Base-by-base conservation (phyloP, 2,329 filamentous ascomycete genomes). In the Stagonosporopsis vannaccii region DNA sequence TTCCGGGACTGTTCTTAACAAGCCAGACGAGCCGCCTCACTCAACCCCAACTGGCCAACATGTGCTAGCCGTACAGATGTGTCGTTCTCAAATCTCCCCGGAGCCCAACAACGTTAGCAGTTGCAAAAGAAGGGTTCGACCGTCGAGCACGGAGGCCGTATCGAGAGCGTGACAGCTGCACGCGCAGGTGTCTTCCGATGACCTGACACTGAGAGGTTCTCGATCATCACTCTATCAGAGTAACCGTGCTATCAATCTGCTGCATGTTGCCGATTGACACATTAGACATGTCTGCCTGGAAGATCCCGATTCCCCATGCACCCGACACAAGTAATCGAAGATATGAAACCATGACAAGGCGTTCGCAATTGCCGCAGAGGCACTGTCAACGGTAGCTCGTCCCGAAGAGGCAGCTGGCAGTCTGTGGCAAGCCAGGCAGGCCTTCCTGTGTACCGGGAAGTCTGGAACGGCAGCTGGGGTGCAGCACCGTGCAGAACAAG, bases 401-500 rank as follows among this genome's bases (percentile, higher is more conserved):
- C 67, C 64, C 46, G 47, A 68, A 66, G 41, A 69, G 68, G 69
- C 61, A 72, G 70, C 66, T 72, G 56, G 58, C 45, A 59, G 60
- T 53, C 50, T 57, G 54, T 56, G 46, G 56, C 64, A 45, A 56
- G 46, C 68, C 59, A n/a, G n/a, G n/a, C n/a, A n/a, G n/a, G n/a
- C n/a, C n/a, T n/a, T n/a, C 60, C 15, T 19, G 13, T 47, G 46
- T 58, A 60, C 63, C 61, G 63, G 62, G 62, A 58, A 50, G 48
- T 62, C 62, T 61, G 59, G 69, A 68, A 67, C 67, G 59, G 62
- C 58, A 58, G 56, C 56, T 61, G 55, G 56, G 60, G 44, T 45
- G 37, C 35, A 39, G 41, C 44, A 64, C 51, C 59, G 63, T 63
- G 59, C 52, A 49, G 36, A 22, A 33, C 50, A 51, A 30, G 45